These are phyloP conservation scores for Rhizopus sp. DNA, from an alignment of 371 early-diverging fungal genomes.

Conservation along the genomic window DNA sequence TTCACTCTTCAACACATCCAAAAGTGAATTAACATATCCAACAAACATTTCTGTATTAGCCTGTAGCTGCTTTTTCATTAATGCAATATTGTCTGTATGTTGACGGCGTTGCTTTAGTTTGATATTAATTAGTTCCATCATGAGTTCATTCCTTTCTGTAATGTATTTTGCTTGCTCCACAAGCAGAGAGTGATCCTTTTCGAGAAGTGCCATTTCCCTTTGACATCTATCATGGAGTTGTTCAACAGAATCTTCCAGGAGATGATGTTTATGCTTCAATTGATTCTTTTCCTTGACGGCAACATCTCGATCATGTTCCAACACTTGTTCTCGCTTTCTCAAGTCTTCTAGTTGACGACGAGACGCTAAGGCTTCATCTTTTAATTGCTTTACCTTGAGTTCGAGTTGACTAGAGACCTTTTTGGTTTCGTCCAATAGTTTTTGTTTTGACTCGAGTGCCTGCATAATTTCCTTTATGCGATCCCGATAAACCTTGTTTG, in stretches of 20 bases:
- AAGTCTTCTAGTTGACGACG: slow-evolving; percentile 44
- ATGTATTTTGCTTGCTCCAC: slow-evolving; percentile 25
- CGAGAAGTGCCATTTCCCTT: slow-evolving; percentile 30
- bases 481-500: slow-evolving; percentile 30
- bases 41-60: slow-evolving; percentile 21
- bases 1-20: slow-evolving; percentile 28
- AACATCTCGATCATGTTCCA: slow-evolving; percentile 40
- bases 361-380: slow-evolving; percentile 48
- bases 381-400: slow-evolving; percentile 41
- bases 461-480: slow-evolving; percentile 45
- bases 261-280: slow-evolving; percentile 30
- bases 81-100: slow-evolving; percentile 10
- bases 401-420: slow-evolving; percentile 37
- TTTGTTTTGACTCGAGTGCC: slow-evolving; percentile 43
- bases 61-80: slow-evolving; percentile 14
- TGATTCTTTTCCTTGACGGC: slow-evolving; percentile 41
- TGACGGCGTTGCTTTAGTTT: slow-evolving; percentile 21
- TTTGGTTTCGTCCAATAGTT: slow-evolving; percentile 43
- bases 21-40: slow-evolving; percentile 22
- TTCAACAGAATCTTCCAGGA: slow-evolving; percentile 27
- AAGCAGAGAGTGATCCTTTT: slow-evolving; percentile 24
- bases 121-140: slow-evolving; percentile 14
- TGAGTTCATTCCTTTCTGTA: slow-evolving; percentile 19
- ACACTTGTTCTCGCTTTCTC: slow-evolving; percentile 38
- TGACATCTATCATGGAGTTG: slow-evolving; percentile 30